Conservation (phyloP, 2,329 filamentous ascomycete species). For the Aspergillus nomiae region DNA sequence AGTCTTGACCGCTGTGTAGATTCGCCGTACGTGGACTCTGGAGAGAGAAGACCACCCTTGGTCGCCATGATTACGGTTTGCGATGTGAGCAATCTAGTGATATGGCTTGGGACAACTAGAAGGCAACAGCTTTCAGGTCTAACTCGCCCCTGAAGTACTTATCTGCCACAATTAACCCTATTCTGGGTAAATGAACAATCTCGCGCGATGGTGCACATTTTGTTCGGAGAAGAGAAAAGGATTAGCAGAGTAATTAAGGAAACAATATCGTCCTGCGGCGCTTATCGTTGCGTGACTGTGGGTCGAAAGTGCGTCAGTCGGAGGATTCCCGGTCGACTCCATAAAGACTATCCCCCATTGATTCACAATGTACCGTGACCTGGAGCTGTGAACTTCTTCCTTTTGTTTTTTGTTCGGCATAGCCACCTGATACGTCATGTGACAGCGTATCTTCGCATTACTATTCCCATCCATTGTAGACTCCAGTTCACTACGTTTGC, state of each 20-base stretch:
- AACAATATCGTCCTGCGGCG: not conserved
- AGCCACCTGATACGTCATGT: no score
- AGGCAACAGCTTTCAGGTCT: not conserved
- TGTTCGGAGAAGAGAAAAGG: not conserved
- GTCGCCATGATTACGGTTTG: not conserved
- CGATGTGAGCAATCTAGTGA: not conserved
- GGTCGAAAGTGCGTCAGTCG: slow-evolving; percentile 2
- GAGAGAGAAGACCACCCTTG: not conserved
- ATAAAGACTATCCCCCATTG: no score
- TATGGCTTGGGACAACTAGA: not conserved
- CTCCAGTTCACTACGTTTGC: no score
- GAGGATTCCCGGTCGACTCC: not conserved
- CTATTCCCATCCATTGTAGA: no score
- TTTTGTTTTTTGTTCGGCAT: no score
- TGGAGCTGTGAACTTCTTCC: no score
- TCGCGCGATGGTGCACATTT: not conserved
- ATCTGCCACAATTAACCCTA: not conserved
- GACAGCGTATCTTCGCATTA: no score
- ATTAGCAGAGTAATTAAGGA: fast-evolving
- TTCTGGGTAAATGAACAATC: no score
- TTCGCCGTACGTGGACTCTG: not conserved
- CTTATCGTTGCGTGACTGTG: not conserved
- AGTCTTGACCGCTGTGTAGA: not conserved
- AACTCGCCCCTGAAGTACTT: not conserved
- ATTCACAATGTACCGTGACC: no score